phyloP scores from a whole-genome alignment of 495 filamentous ascomycete species.

The Penicillium canariense region DNA sequence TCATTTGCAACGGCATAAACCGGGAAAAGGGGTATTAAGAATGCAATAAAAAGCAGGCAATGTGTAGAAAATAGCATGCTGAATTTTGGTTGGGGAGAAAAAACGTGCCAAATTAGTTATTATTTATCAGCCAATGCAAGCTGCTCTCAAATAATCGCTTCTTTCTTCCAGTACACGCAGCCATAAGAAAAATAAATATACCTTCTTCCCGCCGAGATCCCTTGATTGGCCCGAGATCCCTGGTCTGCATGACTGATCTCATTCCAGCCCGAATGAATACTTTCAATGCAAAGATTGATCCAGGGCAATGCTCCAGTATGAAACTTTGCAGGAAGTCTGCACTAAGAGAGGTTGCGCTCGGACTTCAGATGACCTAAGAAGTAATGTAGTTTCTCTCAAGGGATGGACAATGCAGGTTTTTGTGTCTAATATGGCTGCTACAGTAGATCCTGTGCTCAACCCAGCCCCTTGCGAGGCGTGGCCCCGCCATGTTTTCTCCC shows the following conservation, averaged over 20 bases:
- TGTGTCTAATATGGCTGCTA: not conserved
- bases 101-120: not conserved
- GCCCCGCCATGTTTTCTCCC: not conserved
- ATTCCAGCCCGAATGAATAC: not conserved
- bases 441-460: not conserved
- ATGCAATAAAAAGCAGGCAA: slow-evolving; percentile 5
- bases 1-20: slow-evolving; percentile 16
- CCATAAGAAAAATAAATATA: slow-evolving; percentile 12
- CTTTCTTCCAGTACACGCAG: slow-evolving; percentile 9
- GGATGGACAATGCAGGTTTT: not conserved
- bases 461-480: not conserved
- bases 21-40: slow-evolving; percentile 8
- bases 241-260: slow-evolving; percentile 24
- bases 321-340: not conserved
- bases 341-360: not conserved
- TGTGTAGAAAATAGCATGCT: slow-evolving; percentile 17
- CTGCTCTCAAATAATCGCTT: slow-evolving; percentile 16
- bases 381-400: not conserved
- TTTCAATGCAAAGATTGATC: not conserved
- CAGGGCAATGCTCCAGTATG: too few species aligned
- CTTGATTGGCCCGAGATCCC: slow-evolving; percentile 23
- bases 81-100: not conserved
- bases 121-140: not conserved
- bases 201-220: slow-evolving; percentile 9
- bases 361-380: not conserved